These are phyloP conservation scores for Sporothrix pallida DNA, from an alignment of 2,329 filamentous ascomycete species.

Conservation along the genomic window DNA sequence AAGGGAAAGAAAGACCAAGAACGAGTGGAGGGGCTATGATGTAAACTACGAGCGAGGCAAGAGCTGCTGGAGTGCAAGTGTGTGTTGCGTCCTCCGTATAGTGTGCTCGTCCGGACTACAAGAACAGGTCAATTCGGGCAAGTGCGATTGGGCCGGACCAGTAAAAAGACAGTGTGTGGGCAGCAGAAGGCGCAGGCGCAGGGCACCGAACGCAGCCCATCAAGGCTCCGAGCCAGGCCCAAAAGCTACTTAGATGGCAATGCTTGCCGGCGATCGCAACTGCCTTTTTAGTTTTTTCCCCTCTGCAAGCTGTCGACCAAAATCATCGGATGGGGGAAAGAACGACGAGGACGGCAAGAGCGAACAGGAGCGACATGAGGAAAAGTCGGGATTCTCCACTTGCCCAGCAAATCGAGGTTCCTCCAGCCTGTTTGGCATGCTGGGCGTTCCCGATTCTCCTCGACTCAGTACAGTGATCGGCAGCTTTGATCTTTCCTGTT, in stretches of 20 bases:
- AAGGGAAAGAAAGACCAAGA: neutral
- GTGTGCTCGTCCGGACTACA: slow-evolving; percentile 2
- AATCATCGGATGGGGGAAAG: slow-evolving; percentile 27
- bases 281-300: slow-evolving; percentile 3
- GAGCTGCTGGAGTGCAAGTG: neutral
- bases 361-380: too few relatives aligned
- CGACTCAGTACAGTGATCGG: neutral
- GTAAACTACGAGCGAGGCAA: slow-evolving; percentile 24
- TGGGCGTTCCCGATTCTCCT: neutral
- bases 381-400: neutral
- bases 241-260: slow-evolving; percentile 13
- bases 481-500: slow-evolving; percentile 3
- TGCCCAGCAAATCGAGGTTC: neutral
- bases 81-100: neutral
- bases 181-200: slow-evolving; percentile 23
- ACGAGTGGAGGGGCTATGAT: slow-evolving; percentile 18
- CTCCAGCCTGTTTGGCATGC: neutral
- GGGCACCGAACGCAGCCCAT: neutral
- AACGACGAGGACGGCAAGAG: slow-evolving; percentile 8
- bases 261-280: slow-evolving; percentile 25
- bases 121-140: slow-evolving; percentile 1
- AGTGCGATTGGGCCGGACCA: slow-evolving; percentile 16
- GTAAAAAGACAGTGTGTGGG: neutral
- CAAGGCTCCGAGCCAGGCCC: neutral
- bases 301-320: neutral